A percentile compares a stretch with the other conserved stretches of the same genome.
phyloP scores from a whole-genome alignment of 129 eudicot genomes.

The Pittosporum tobira region DNA sequence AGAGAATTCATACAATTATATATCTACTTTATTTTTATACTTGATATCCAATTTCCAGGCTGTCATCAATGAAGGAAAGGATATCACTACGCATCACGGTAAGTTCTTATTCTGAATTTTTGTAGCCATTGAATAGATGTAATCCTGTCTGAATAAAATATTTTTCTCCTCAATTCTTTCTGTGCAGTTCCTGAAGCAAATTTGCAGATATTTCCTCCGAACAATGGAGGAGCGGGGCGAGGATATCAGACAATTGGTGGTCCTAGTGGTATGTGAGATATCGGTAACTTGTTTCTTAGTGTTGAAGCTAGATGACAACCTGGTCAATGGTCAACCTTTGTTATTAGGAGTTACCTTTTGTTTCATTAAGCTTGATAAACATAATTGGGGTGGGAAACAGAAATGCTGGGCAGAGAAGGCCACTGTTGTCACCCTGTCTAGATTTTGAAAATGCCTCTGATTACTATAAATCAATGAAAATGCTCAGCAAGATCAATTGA shows the following conservation, averaged over 20 bases:
- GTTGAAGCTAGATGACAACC: slow-evolving; percentile 5
- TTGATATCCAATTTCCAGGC: slow-evolving; percentile 43
- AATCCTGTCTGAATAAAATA: neutral
- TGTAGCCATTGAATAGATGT: slow-evolving; percentile 1
- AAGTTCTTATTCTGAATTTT: slow-evolving; percentile 8
- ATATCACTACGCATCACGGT: slow-evolving; percentile 41
- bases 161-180: neutral
- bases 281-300: neutral
- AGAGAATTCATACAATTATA: too few relatives aligned
- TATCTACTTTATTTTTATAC: slow-evolving; percentile 4
- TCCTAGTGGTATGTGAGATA: slow-evolving; percentile 49
- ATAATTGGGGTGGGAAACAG: too few relatives aligned
- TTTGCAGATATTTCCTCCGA: slow-evolving; percentile 76
- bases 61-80: slow-evolving; percentile 62
- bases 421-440: too few relatives aligned
- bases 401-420: too few relatives aligned
- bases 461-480: too few relatives aligned
- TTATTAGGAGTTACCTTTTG: neutral
- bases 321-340: neutral
- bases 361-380: too few relatives aligned
- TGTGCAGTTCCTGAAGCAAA: slow-evolving; percentile 78
- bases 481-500: too few relatives aligned
- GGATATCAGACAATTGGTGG: slow-evolving; percentile 65
- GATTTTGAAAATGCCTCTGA: too few relatives aligned
- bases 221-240: slow-evolving; percentile 38